These are phyloP conservation scores for Datisca glomerata DNA, from an alignment of 306 rosid genomes.

Conservation along the genomic window DNA sequence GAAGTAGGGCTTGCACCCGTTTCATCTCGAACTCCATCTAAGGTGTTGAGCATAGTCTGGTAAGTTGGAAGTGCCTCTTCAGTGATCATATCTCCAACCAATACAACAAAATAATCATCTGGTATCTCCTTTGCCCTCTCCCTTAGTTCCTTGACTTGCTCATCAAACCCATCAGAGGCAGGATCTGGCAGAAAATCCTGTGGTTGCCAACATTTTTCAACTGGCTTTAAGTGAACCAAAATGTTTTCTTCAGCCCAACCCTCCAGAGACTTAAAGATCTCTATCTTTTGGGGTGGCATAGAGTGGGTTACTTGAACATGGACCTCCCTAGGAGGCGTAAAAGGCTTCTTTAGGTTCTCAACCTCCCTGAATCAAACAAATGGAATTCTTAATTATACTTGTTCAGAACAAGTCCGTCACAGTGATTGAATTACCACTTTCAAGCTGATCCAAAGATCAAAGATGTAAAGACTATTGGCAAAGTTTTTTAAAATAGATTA, in stretches of 20 bases:
- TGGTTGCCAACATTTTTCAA: conserved; percentile 85
- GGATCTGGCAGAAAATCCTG: conserved; percentile 77
- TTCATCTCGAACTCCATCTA: conserved; percentile 81
- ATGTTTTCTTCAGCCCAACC: conserved; percentile 66
- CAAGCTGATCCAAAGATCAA: not conserved
- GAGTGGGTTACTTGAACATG: conserved; percentile 71
- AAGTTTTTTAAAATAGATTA: too few species aligned
- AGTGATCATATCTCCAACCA: conserved; percentile 80
- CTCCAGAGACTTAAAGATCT: conserved; percentile 65
- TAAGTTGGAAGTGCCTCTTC: conserved; percentile 86
- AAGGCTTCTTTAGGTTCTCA: conserved; percentile 52
- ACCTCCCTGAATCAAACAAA: conserved; percentile 35
- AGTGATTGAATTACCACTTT: not conserved
- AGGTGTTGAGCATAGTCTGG: conserved; percentile 74
- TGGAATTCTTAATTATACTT: too few species aligned
- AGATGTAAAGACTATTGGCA: too few species aligned
- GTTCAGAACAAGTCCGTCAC: too few species aligned
- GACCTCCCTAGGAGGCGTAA: conserved; percentile 62
- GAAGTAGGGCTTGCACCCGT: conserved; percentile 76
- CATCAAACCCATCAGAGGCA: conserved; percentile 57
- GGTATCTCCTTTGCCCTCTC: conserved; percentile 66
- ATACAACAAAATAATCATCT: conserved; percentile 71
- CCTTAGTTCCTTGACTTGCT: conserved; percentile 59
- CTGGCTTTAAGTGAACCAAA: conserved; percentile 58
- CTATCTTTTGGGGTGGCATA: conserved; percentile 74